Base-by-base conservation (phyloP, 768 basidiomycete genomes). In the Russula lepida region DNA sequence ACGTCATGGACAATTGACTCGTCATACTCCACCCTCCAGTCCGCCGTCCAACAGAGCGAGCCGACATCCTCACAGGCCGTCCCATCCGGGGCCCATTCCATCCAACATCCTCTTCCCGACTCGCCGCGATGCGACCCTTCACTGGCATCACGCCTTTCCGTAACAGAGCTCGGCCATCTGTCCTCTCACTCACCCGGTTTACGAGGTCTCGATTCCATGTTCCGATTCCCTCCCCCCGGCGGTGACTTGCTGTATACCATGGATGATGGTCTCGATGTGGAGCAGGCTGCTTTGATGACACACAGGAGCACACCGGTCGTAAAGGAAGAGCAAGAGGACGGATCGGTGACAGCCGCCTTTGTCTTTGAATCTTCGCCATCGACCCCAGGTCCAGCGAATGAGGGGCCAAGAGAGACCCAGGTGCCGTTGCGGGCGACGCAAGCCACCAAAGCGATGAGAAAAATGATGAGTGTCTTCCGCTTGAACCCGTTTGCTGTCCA, bases 371-470 rank as follows among this genome's bases (percentile, higher is more conserved):
- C 63, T 1, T 59, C 66, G 3, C 63, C 63, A 17, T 61, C 66
- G 51, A 64, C 63, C 6, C 44, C 61, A 12, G 54, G 57, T 47
- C 59, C 59, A 13, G 19, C 49, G 30, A 60, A 52, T 43, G 55
- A 53, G 30, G 51, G 54, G 13, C 56, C 59, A 37, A 49, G 59
- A 49, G 66, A 66, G 52, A 56, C 66, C 4, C 66, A 71, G 68
- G 87, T 88, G 1, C 87, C 88, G 8, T 78, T 88, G 15, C 85
- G 88, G 49, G 88, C 88, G 8, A 89, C 86, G 0, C 84, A 88
- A 67, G 88, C 87, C 1, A 78, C 80, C 63, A 78, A 80, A 49
- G 78, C 80, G 47, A 89, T 89, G 88, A 81, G 84, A 56, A 74
- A 75, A 51, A 83, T 89, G 83, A 91, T 91, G 88, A 81, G 81